Evolutionary conservation across 257 asterid species (phyloP).

Genomic region (Paraleonurus japonicus): DNA sequence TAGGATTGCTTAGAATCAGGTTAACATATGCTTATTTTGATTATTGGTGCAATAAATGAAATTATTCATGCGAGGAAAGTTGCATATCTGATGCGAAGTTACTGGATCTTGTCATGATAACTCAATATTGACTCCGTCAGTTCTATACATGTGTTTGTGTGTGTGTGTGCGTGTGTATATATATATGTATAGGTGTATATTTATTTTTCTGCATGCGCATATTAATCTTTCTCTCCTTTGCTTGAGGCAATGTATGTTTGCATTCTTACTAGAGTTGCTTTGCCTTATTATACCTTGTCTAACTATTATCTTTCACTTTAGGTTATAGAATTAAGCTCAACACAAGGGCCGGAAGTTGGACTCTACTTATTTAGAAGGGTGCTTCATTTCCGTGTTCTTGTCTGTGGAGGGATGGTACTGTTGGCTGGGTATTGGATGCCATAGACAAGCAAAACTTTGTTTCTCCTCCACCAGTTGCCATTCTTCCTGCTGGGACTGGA

Average conservation of each 20-base stretch:
- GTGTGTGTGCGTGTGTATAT: not conserved
- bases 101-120: not conserved
- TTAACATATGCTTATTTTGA: not conserved
- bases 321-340: slow-evolving; percentile 87
- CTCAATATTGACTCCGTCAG: slow-evolving; percentile 10
- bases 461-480: slow-evolving; percentile 99
- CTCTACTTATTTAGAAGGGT: slow-evolving; percentile 78
- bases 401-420: slow-evolving; percentile 98
- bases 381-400: slow-evolving; percentile 88
- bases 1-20: not conserved
- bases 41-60: not conserved
- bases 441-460: slow-evolving; percentile 86
- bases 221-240: not conserved
- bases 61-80: not conserved
- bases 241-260: not conserved
- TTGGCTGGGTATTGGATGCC: slow-evolving; percentile 92
- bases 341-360: slow-evolving; percentile 92
- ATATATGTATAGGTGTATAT: too few species aligned
- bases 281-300: slow-evolving; percentile 13
- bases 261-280: not conserved
- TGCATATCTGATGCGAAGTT: not conserved
- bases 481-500: slow-evolving; percentile 99
- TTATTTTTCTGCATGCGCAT: slow-evolving; percentile 2
- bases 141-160: not conserved
- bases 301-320: slow-evolving; percentile 24